Conservation (phyloP, 2,329 filamentous ascomycete genomes). For the Claviceps purpurea region DNA sequence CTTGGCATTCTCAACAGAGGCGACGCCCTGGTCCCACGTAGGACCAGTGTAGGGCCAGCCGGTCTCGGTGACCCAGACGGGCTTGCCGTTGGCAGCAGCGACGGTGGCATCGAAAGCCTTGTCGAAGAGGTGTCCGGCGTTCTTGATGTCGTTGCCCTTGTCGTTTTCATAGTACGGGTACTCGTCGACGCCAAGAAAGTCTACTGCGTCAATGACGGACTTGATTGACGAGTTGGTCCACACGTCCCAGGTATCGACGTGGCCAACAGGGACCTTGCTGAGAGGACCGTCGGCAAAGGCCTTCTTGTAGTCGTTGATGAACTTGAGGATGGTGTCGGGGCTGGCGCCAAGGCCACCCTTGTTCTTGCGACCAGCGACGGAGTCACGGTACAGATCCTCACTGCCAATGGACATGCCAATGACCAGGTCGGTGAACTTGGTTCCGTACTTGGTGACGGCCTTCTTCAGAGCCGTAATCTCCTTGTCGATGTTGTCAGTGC, state of each 20-base stretch:
- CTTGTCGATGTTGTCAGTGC: conserved; percentile 38
- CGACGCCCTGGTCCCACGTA: conserved; percentile 38
- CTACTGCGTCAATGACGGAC: conserved; percentile 45
- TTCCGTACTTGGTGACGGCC: conserved; percentile 40
- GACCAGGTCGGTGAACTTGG: conserved; percentile 39
- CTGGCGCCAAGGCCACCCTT: conserved; percentile 46
- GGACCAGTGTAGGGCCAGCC: conserved; percentile 49
- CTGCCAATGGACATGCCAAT: conserved; percentile 53
- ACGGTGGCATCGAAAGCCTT: conserved; percentile 29
- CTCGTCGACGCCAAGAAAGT: conserved; percentile 52
- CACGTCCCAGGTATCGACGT: conserved; percentile 56
- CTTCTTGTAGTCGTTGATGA: conserved; percentile 51
- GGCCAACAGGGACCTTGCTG: conserved; percentile 40
- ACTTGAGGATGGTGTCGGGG: conserved; percentile 46
- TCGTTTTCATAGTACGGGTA: conserved; percentile 53
- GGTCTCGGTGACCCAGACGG: conserved; percentile 50
- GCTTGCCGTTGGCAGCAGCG: conserved; percentile 35
- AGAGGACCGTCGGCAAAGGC: conserved; percentile 36
- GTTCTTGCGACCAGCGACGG: conserved; percentile 48
- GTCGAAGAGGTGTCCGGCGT: conserved; percentile 41
- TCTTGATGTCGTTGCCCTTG: conserved; percentile 41
- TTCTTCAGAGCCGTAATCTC: conserved; percentile 48
- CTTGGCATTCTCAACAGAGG: conserved; percentile 45
- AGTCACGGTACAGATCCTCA: conserved; percentile 53
- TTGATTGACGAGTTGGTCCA: conserved; percentile 48